These are phyloP conservation scores for Fulvia fulva DNA, from an alignment of 2,329 filamentous ascomycete genomes.

Conservation along the genomic window DNA sequence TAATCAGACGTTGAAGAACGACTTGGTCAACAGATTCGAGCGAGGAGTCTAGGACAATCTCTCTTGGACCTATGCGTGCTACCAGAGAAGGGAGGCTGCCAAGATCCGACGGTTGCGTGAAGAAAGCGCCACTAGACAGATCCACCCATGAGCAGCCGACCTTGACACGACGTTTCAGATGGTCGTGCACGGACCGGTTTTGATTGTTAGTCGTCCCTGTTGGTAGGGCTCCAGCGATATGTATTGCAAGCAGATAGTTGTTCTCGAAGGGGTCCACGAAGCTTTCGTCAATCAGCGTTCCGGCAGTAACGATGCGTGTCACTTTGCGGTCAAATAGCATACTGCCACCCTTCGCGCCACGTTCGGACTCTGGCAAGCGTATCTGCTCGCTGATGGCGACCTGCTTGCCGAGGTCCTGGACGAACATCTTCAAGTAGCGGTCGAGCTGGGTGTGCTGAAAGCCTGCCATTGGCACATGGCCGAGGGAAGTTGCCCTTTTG, in stretches of 20 bases:
- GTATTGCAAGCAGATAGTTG: slow-evolving; percentile 84
- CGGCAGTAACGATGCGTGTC: slow-evolving; percentile 83
- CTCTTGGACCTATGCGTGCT: slow-evolving; percentile 75
- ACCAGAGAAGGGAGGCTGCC: slow-evolving; percentile 72
- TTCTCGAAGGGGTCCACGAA: slow-evolving; percentile 94
- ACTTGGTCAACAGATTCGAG: slow-evolving; percentile 46
- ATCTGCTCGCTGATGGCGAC: slow-evolving; percentile 95
- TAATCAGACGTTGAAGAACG: slow-evolving; percentile 27
- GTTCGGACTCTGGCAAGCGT: slow-evolving; percentile 52
- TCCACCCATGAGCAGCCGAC: slow-evolving; percentile 92
- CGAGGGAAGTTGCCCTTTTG: slow-evolving; percentile 72
- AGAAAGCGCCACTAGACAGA: slow-evolving; percentile 90
- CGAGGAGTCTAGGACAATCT: slow-evolving; percentile 68
- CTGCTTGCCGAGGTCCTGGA: slow-evolving; percentile 84
- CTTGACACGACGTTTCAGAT: slow-evolving; percentile 37
- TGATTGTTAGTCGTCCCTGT: background rate
- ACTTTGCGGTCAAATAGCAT: slow-evolving; percentile 81
- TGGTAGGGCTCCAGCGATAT: slow-evolving; percentile 45
- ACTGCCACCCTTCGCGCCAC: slow-evolving; percentile 67
- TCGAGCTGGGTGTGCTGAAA: slow-evolving; percentile 94
- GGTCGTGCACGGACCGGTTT: slow-evolving; percentile 25
- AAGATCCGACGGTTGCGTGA: slow-evolving; percentile 71
- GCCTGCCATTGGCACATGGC: slow-evolving; percentile 85
- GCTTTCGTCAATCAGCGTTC: slow-evolving; percentile 93
- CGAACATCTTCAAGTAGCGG: slow-evolving; percentile 84